Evolutionary conservation across 2,329 filamentous ascomycete genomes (phyloP), one percentile per base, ranked within the genome.

Genomic region (Monilinia vaccinii-corymbosi): DNA sequence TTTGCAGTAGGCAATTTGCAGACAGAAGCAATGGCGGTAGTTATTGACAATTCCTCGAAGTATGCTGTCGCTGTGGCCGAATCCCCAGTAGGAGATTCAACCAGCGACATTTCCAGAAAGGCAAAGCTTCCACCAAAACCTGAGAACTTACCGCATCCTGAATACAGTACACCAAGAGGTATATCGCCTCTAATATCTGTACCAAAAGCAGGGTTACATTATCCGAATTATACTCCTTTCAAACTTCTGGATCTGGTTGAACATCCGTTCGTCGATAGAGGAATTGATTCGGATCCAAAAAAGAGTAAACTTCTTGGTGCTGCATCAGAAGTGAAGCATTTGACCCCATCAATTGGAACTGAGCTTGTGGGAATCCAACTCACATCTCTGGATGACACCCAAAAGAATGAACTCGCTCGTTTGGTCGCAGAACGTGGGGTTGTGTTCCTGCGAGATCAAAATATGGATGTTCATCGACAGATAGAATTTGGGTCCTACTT

Each of bases 351-450:
- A 53, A 90, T 88, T 65, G 88, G 88, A 62, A 82, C 85, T 16
- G 87, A 89, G 68, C 76, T 91, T 40, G 76, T 75, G 4, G 86
- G 86, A 47, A 75, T 91, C 34, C 87, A 91, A 72, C 75, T 91
- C 32, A 87, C 82, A 73, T 77, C 80, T 62, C 78, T 91, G 13
- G 81, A 76, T 52, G 75, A 84, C 42, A 81, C 83, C n/a, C 87
- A 84, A 59, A 89, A 88, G 69, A 85, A 91, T 68, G 85, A 91
- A 71, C 77, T 91, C 3, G 87, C 88, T 0, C 80, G 86, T 25
- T 83, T 86, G 64, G 85, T 90, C 7, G 84, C 87, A n/a, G 80
- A 62, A 42, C 56, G 60, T 16, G 61, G 61, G 23, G 59, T 91
- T 4, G 86, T 89, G 16, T 78, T 79, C 64, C 78, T 78, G 63